Base-by-base conservation (phyloP, 2,329 filamentous ascomycete species). In the Aspergillus sp. region DNA sequence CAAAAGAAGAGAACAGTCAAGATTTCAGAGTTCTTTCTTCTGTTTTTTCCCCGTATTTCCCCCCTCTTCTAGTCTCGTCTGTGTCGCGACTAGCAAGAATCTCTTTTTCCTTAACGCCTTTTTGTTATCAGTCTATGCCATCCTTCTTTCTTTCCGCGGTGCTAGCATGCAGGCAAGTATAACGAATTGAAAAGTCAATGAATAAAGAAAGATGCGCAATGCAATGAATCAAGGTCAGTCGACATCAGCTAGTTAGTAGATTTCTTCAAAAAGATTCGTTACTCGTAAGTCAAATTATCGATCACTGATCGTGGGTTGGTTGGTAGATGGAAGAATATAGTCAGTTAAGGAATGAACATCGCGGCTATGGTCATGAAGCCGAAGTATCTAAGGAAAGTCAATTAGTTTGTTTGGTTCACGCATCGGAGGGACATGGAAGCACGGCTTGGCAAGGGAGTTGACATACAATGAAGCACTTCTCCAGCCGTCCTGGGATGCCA, bases 401-500 rank as follows among this genome's bases (percentile, higher is more conserved):
- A 51, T 55, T 26, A 55, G 42, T 26, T 9, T 18, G n/a, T 24
- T 11, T 20, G 20, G 20, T 20, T 18, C 26, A 22, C n/a, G 52
- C n/a, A 26, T 52, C 51, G 7, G 2, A 31, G 4, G n/a, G 31
- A 39, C 3, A 11, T n/a, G 39, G 14, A n/a, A n/a, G 14, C 12
- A 39, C 3, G 26, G 10, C 42, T 29, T 45, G 7, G 3, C 46
- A 49, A 55, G 67, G 16, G 7, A 16, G 36, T n/a, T 5, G 36
- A n/a, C 75, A 53, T 75, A 77, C 75, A 75, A 52, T 24, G 66
- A 68, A 46, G 75, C 75, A 65, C 71, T 76, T 56, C 71, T 71
- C 75, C 75, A 77, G 9, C 75, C 75, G 69, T 77, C 75, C 47
- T 68, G 68, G 1, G 75, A 74, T 42, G 75, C 73, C 36, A 76